Conservation (phyloP, 2,329 filamentous ascomycete species). For the Aureobasidium melanogenum region DNA sequence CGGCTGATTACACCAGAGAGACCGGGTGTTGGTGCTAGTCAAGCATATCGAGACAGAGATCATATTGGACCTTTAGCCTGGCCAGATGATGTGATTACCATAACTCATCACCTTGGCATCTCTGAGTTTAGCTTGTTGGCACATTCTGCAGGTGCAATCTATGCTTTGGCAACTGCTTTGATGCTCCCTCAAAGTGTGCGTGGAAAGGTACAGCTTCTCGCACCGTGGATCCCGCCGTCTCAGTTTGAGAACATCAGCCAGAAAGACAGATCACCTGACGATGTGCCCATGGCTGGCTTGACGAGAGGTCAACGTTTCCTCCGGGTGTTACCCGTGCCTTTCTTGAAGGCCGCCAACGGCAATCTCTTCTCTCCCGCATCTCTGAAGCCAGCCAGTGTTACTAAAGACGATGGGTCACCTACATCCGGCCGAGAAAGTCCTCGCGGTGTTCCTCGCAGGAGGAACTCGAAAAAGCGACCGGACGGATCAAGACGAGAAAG, state of each 20-base stretch:
- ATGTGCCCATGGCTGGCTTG: slow-evolving; percentile 65
- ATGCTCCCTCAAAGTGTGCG: slow-evolving; percentile 95
- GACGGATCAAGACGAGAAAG: slow-evolving; percentile 33
- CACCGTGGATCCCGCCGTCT: slow-evolving; percentile 94
- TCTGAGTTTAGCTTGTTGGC: slow-evolving; percentile 94
- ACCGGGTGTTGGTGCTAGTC: slow-evolving; percentile 87
- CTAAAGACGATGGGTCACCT: slow-evolving; percentile 16
- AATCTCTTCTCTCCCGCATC: slow-evolving; percentile 78
- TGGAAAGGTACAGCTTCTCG: slow-evolving; percentile 85
- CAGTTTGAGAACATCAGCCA: slow-evolving; percentile 70
- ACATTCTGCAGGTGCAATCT: slow-evolving; percentile 95
- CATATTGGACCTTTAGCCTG: slow-evolving; percentile 76
- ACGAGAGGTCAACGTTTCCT: slow-evolving; percentile 88
- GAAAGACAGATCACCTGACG: slow-evolving; percentile 25
- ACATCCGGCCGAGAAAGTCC: background rate
- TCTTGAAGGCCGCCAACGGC: slow-evolving; percentile 89
- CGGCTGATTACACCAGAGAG: slow-evolving; percentile 89
- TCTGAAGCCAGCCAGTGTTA: slow-evolving; percentile 23
- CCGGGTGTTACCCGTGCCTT: slow-evolving; percentile 77
- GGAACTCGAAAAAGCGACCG: slow-evolving; percentile 15
- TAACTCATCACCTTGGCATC: slow-evolving; percentile 85
- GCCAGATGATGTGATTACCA: slow-evolving; percentile 89
- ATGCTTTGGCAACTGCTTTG: slow-evolving; percentile 86
- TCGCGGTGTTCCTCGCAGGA: background rate
- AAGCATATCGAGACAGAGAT: slow-evolving; percentile 70